Conservation (phyloP, 192 early-diverging fungal genomes). For the Gryganskiella cystojenkinii region DNA sequence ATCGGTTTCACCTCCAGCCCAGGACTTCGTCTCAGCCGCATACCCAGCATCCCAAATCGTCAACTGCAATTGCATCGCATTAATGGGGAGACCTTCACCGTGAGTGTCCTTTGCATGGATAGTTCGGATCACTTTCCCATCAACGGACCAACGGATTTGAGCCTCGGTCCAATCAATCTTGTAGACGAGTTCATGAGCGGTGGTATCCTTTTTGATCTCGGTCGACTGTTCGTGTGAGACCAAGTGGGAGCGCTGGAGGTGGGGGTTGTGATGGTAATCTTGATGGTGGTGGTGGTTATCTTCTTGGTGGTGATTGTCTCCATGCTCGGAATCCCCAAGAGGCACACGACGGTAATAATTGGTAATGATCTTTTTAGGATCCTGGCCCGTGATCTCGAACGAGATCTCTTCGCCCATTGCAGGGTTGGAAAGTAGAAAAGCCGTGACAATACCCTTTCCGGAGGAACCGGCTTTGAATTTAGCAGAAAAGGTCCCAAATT, state of each 20-base stretch:
- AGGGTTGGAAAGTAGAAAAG: conserved; percentile 63
- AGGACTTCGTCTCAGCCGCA: conserved; percentile 16
- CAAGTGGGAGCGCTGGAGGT: conserved; percentile 32
- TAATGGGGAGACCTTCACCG: conserved; percentile 8
- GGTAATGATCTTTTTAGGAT: conserved; percentile 64
- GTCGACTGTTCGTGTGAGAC: conserved; percentile 28
- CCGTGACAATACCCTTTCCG: conserved; percentile 68
- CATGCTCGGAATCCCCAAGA: conserved; percentile 38
- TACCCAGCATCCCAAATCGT: conserved; percentile 59
- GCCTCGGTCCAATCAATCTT: conserved; percentile 53
- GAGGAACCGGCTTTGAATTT: conserved; percentile 62
- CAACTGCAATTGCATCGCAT: conserved; percentile 44
- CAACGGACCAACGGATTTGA: conserved; percentile 48
- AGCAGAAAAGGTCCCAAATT: conserved; percentile 68
- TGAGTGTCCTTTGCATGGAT: conserved; percentile 22
- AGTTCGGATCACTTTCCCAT: conserved; percentile 51
- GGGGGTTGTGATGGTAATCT: conserved; percentile 49
- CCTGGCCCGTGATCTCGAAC: conserved; percentile 69
- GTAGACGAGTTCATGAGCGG: conserved; percentile 28
- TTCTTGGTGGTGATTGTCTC: conserved; percentile 6
- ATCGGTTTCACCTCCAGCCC: conserved; percentile 46
- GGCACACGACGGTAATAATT: conserved; percentile 69
- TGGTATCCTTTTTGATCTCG: conserved; percentile 20
- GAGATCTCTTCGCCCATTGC: conserved; percentile 73
- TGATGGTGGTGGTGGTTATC: conserved; percentile 26